Evolutionary conservation across 2,329 filamentous ascomycete species (phyloP).

Genomic region (Botryotinia calthae): DNA sequence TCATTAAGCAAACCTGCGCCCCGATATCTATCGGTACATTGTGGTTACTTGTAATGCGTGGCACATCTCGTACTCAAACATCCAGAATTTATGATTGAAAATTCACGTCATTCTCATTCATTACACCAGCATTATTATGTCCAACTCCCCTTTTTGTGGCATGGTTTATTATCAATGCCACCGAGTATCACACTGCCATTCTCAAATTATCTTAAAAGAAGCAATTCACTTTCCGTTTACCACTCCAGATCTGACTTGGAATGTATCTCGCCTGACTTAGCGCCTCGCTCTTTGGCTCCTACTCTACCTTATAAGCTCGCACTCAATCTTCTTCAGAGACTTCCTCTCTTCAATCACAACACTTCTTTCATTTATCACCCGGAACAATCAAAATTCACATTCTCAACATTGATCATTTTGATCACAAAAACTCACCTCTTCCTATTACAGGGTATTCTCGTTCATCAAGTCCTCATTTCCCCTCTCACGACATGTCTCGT

Average conservation of each 20-base stretch:
- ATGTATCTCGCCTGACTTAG: neutral
- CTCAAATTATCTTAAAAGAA: neutral
- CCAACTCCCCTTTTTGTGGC: neutral
- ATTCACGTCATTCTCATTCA: neutral
- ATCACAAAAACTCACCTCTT: neutral
- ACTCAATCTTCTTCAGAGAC: neutral
- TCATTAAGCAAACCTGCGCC: neutral
- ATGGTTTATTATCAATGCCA: neutral
- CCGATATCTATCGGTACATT: neutral
- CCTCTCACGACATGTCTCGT: neutral
- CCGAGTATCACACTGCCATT: neutral
- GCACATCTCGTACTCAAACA: neutral
- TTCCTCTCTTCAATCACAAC: neutral
- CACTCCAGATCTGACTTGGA: neutral
- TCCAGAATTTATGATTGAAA: neutral
- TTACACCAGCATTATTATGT: neutral
- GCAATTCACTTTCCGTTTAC: neutral
- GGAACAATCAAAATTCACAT: neutral
- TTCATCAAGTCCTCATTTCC: neutral
- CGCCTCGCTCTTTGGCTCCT: neutral
- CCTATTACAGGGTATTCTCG: neutral
- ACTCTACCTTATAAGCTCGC: neutral
- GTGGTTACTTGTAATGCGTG: fast-evolving
- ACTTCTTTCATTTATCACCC: neutral
- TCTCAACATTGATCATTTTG: neutral